Percentiles rank a stretch among this genome's conserved stretches.
These are phyloP conservation scores for Phyllosticta citriasiana DNA, from an alignment of 2,329 filamentous ascomycete species.

Conservation along the genomic window DNA sequence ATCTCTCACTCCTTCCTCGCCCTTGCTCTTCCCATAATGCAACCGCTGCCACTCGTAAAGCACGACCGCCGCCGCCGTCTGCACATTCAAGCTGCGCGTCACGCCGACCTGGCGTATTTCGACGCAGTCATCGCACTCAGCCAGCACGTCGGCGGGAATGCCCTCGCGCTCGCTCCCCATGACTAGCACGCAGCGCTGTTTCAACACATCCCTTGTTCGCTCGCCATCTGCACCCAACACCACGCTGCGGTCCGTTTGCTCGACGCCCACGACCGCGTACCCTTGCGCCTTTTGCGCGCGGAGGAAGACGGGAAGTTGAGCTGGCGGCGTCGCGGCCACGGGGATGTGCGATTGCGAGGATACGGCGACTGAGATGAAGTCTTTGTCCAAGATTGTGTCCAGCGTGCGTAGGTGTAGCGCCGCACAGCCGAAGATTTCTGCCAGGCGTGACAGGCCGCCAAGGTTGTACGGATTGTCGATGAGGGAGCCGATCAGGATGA, in stretches of 20 bases:
- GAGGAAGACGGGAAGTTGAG: constrained; percentile 29
- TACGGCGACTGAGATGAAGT: constrained; percentile 42
- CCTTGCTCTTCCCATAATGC: constrained; percentile 3
- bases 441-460: constrained; percentile 40
- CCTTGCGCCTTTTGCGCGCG: constrained; percentile 34
- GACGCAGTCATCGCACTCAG: constrained; percentile 41
- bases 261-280: constrained; percentile 42
- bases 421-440: constrained; percentile 41
- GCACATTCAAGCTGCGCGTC: constrained; percentile 46
- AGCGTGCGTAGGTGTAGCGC: constrained; percentile 36
- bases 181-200: constrained; percentile 29
- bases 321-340: constrained; percentile 29
- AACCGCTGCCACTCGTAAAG: constrained; percentile 43
- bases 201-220: not conserved
- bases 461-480: constrained; percentile 42
- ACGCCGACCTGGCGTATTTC: constrained; percentile 43
- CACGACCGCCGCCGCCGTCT: constrained; percentile 43
- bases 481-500: constrained; percentile 41
- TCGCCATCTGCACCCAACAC: constrained; percentile 30
- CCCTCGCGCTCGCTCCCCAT: constrained; percentile 44
- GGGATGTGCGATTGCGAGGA: constrained; percentile 40
- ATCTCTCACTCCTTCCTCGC: not conserved
- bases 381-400: constrained; percentile 32
- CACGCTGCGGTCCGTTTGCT: constrained; percentile 42
- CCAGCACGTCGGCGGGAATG: constrained; percentile 37